Conservation (phyloP, 2,329 filamentous ascomycete genomes). For the Mycosphaerella sp. region DNA sequence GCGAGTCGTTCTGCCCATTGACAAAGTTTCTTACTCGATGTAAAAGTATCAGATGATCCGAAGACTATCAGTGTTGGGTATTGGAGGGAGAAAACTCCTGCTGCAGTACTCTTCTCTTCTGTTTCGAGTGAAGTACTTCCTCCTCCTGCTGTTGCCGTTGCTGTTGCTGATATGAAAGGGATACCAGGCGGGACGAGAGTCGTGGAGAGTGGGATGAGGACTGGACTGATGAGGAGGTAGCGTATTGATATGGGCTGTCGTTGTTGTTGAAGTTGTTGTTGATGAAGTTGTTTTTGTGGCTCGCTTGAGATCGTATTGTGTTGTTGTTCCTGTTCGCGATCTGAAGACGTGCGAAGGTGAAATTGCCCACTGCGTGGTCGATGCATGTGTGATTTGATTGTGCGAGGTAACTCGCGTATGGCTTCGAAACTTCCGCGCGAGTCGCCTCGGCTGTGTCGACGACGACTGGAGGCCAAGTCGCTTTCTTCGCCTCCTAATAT, state of each 20-base stretch:
- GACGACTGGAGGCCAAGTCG: slow-evolving; percentile 31
- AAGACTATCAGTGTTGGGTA: slow-evolving; percentile 64
- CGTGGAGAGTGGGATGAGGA: slow-evolving; percentile 41
- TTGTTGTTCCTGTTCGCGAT: slow-evolving; percentile 10
- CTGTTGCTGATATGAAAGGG: slow-evolving; percentile 16
- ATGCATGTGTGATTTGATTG: slow-evolving; percentile 26
- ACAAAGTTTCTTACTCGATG: slow-evolving; percentile 57
- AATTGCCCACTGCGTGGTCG: slow-evolving; percentile 15
- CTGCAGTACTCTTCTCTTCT: background rate
- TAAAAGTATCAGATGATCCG: slow-evolving; percentile 69
- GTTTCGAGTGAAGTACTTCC: background rate
- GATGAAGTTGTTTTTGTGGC: slow-evolving; percentile 32
- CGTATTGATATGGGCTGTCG: slow-evolving; percentile 17
- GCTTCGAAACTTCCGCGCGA: slow-evolving; percentile 31
- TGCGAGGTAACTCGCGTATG: slow-evolving; percentile 37
- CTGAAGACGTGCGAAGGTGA: background rate
- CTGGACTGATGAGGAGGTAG: slow-evolving; percentile 45
- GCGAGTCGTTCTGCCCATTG: slow-evolving; percentile 57
- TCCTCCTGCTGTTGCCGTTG: background rate
- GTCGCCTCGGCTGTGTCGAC: slow-evolving; percentile 37
- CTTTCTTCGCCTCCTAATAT: slow-evolving; percentile 45
- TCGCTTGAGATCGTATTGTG: background rate
- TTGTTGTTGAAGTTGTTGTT: slow-evolving; percentile 23
- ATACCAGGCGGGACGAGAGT: slow-evolving; percentile 26
- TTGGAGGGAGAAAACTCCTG: slow-evolving; percentile 45